Evolutionary conservation across 2,329 filamentous ascomycete genomes (phyloP).

Genomic region (Stachybotrys chlorohalonatus): DNA sequence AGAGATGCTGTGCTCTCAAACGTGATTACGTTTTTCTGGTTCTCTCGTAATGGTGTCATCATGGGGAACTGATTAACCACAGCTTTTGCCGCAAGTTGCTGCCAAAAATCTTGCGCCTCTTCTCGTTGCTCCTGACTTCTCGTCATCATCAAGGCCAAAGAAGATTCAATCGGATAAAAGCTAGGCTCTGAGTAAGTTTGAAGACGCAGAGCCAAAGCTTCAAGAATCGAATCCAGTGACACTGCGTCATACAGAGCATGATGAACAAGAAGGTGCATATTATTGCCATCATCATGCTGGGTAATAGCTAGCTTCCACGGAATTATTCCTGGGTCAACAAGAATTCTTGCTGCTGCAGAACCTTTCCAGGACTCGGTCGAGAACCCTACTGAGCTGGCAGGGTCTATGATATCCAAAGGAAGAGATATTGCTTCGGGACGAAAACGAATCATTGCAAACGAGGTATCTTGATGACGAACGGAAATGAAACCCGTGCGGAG

Average conservation of each 20-base stretch:
- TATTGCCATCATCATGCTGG: constrained; percentile 8
- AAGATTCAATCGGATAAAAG: constrained; percentile 19
- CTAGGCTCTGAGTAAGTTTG: constrained; percentile 5
- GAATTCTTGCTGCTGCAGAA: constrained; percentile 19
- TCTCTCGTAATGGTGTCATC: constrained; percentile 52
- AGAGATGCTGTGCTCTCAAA: constrained; percentile 24
- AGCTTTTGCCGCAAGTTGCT: constrained; percentile 36
- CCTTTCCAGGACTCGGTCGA: constrained; percentile 27
- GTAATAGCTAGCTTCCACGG: constrained; percentile 55
- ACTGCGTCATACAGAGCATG: constrained; percentile 83
- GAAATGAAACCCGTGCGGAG: constrained; percentile 66
- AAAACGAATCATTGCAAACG: constrained; percentile 71
- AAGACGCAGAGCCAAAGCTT: constrained; percentile 38
- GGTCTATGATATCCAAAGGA: constrained; percentile 6
- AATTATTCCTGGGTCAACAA: constrained; percentile 39
- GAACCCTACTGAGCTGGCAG: constrained; percentile 9
- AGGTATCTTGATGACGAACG: constrained; percentile 46
- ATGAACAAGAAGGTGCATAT: constrained; percentile 49
- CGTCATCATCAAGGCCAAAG: constrained; percentile 32
- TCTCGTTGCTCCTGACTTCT: constrained; percentile 15
- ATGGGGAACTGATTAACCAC: constrained; percentile 66
- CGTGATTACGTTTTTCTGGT: constrained; percentile 22
- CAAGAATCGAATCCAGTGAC: constrained; percentile 58
- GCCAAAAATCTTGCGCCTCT: constrained; percentile 54
- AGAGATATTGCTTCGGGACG: constrained; percentile 1